Conservation (phyloP, 1,284 basidiomycete genomes). For the Spongiforma sp. region DNA sequence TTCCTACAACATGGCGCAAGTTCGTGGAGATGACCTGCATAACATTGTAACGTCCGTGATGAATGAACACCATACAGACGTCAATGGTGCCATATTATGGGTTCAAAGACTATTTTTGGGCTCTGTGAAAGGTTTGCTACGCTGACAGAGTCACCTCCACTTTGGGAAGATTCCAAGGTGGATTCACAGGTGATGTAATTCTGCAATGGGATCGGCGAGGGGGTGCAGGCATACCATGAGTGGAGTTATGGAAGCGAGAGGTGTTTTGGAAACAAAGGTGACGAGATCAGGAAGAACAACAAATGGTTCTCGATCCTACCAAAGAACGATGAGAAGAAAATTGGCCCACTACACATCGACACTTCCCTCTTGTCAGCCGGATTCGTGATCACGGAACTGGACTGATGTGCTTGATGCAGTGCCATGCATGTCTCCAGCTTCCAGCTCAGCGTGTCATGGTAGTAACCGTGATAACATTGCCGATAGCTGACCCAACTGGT, state of each 20-base stretch:
- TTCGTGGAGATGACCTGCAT: too few species aligned
- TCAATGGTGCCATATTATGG: too few species aligned
- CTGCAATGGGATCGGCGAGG: background rate
- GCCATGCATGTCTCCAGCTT: too few species aligned
- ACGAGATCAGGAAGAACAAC: background rate
- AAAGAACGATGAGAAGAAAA: background rate
- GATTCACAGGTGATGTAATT: background rate
- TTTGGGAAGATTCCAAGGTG: background rate
- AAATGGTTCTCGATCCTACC: background rate
- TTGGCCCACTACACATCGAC: background rate
- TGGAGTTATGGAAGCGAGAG: background rate
- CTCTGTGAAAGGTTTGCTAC: background rate
- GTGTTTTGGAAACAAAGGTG: background rate
- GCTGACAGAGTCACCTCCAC: background rate
- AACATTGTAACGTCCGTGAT: too few species aligned
- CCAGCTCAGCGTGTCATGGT: too few species aligned
- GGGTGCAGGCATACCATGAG: too few species aligned
- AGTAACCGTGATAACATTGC: too few species aligned
- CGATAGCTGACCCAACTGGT: too few species aligned
- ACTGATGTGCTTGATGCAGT: too few species aligned
- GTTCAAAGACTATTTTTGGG: background rate
- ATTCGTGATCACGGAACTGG: too few species aligned
- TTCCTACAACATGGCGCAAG: too few species aligned
- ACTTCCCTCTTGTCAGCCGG: background rate
- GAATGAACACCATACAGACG: too few species aligned